phyloP scores from a whole-genome alignment of 257 asterid species.

The Nicotiana knightiana region DNA sequence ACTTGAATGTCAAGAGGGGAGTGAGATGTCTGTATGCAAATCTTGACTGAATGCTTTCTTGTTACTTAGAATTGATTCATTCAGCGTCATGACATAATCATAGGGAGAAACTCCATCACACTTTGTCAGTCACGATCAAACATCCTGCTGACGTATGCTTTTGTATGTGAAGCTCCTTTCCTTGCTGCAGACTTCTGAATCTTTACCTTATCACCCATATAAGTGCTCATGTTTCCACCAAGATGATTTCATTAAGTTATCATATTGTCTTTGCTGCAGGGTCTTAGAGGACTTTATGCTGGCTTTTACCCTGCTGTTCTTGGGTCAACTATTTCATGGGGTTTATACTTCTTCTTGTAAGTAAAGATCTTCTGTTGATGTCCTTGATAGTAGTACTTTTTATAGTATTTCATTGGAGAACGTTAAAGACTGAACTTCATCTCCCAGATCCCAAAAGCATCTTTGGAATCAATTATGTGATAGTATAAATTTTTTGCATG shows the following conservation, averaged over 20 bases:
- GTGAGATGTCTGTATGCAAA: background rate
- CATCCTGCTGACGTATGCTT: background rate
- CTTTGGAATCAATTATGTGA: background rate
- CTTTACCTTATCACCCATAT: background rate
- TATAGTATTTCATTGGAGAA: background rate
- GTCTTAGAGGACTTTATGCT: constrained; percentile 83
- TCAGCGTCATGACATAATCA: background rate
- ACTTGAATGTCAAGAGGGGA: background rate
- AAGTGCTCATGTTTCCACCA: background rate
- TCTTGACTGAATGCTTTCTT: background rate
- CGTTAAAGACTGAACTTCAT: background rate
- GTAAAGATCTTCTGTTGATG: constrained; percentile 14
- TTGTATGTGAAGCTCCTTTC: background rate
- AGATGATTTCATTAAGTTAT: background rate
- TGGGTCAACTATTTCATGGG: constrained; percentile 97
- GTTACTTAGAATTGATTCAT: background rate
- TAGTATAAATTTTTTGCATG: background rate
- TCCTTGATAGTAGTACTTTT: background rate
- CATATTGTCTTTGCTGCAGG: constrained; percentile 42
- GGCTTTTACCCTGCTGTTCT: constrained; percentile 97
- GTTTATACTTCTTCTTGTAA: constrained; percentile 92
- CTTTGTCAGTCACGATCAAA: background rate
- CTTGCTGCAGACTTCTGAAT: background rate
- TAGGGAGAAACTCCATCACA: background rate
- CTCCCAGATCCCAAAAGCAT: background rate